A percentile compares a stretch with the other conserved stretches of the same genome.
These are phyloP conservation scores for Crinitomyces ghanaensis DNA, from an alignment of 805 yeast genomes.

Conservation along the genomic window DNA sequence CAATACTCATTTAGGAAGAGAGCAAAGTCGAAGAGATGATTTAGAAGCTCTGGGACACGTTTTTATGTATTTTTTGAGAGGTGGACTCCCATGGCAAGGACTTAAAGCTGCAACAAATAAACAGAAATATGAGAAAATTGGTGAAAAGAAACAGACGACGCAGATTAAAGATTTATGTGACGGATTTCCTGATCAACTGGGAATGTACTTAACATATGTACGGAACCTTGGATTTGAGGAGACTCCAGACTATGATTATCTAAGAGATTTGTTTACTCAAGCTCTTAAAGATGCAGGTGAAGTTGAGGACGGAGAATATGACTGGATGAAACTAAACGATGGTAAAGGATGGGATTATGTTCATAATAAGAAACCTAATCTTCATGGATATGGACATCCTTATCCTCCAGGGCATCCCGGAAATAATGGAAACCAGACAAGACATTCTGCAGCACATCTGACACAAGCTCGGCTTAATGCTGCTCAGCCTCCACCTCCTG, in stretches of 20 bases:
- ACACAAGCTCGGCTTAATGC: slow-evolving; percentile 31
- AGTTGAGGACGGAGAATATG: slow-evolving; percentile 78
- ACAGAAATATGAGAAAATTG: slow-evolving; percentile 94
- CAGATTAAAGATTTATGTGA: slow-evolving; percentile 75
- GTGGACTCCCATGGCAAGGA: slow-evolving; percentile 98
- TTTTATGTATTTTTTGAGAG: slow-evolving; percentile 86
- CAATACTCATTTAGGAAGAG: slow-evolving; percentile 94
- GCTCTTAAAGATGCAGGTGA: slow-evolving; percentile 65
- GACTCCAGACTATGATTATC: slow-evolving; percentile 85
- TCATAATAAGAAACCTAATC: slow-evolving; percentile 80
- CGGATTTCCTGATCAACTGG: slow-evolving; percentile 87
- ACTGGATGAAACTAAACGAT: slow-evolving; percentile 94
- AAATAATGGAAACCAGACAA: slow-evolving; percentile 6
- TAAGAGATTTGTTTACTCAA: slow-evolving; percentile 64
- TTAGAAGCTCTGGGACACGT: slow-evolving; percentile 95
- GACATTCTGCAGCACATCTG: slow-evolving; percentile 22
- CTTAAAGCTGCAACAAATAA: slow-evolving; percentile 96
- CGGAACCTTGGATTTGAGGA: slow-evolving; percentile 87
- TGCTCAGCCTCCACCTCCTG: slow-evolving; percentile 28
- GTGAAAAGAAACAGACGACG: slow-evolving; percentile 89
- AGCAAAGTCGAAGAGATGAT: slow-evolving; percentile 93
- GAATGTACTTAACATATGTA: slow-evolving; percentile 79
- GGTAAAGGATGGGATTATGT: slow-evolving; percentile 95
- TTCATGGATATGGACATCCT: slow-evolving; percentile 95
- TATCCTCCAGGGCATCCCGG: slow-evolving; percentile 47